phyloP scores from a whole-genome alignment of 805 yeast genomes.

The Sungouiella blattae region DNA sequence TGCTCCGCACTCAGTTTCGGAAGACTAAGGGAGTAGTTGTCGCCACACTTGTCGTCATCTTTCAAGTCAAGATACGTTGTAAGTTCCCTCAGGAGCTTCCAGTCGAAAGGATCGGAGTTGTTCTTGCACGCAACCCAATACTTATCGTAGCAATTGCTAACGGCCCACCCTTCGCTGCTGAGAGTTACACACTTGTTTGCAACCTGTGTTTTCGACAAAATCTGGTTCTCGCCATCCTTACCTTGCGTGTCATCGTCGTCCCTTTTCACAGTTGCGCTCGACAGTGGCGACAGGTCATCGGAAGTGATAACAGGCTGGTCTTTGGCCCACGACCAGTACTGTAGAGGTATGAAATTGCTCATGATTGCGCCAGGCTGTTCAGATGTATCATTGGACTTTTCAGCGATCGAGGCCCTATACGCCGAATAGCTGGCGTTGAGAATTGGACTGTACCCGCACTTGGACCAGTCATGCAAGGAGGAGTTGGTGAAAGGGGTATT shows the following conservation, averaged over 20 bases:
- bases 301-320: constrained; percentile 45
- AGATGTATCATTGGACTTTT: constrained; percentile 13
- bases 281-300: neutral
- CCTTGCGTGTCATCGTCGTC: constrained; percentile 4
- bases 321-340: constrained; percentile 75
- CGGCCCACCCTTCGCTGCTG: constrained; percentile 52
- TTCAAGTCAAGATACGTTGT: constrained; percentile 44
- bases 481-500: constrained; percentile 33
- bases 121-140: constrained; percentile 57
- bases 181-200: constrained; percentile 43
- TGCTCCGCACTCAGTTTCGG: constrained; percentile 38
- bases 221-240: constrained; percentile 4
- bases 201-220: constrained; percentile 8
- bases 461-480: constrained; percentile 36
- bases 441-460: constrained; percentile 67
- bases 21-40: constrained; percentile 26
- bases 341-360: constrained; percentile 23
- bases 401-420: neutral
- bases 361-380: constrained; percentile 25
- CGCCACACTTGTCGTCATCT: constrained; percentile 29
- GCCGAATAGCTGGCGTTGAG: constrained; percentile 37
- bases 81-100: constrained; percentile 34
- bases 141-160: constrained; percentile 60
- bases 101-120: constrained; percentile 32
- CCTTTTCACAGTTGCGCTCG: neutral